Evolutionary conservation across 306 rosid species (phyloP).

Genomic region (Trifolium pratense): DNA sequence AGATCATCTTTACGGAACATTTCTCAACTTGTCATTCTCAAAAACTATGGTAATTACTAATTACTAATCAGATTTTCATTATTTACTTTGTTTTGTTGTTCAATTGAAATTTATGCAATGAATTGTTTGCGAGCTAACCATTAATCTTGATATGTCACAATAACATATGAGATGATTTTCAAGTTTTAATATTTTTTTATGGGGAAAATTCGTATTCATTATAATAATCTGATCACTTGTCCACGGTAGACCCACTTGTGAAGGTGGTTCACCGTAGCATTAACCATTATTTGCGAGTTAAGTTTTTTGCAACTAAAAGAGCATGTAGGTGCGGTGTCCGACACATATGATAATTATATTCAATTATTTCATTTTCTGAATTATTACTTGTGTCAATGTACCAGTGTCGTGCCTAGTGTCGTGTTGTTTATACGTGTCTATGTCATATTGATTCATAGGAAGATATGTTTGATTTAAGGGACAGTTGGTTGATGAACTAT

Average conservation of each 20-base stretch:
- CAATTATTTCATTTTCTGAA: too few relatives aligned
- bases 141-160: too few relatives aligned
- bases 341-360: not conserved
- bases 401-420: not conserved
- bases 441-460: not conserved
- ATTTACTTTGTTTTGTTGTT: slow-evolving; percentile 10
- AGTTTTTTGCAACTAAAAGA: not conserved
- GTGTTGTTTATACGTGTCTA: too few relatives aligned
- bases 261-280: too few relatives aligned
- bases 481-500: not conserved
- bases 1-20: slow-evolving; percentile 68
- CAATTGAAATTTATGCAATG: slow-evolving; percentile 3
- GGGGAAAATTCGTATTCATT: too few relatives aligned
- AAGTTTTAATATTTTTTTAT: too few relatives aligned
- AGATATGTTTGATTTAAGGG: slow-evolving; percentile 18
- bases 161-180: too few relatives aligned
- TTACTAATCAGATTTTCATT: not conserved
- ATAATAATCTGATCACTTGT: too few relatives aligned
- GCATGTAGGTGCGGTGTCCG: too few relatives aligned
- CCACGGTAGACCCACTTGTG: too few relatives aligned
- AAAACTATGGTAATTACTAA: slow-evolving; percentile 59
- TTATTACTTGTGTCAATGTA: too few relatives aligned
- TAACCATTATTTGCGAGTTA: not conserved
- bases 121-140: too few relatives aligned
- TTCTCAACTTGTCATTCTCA: slow-evolving; percentile 58